Percentiles rank a stretch among this genome's conserved stretches.
Evolutionary conservation across 1,284 basidiomycete species (phyloP).

Genomic region (Heterobasidion irregulare): DNA sequence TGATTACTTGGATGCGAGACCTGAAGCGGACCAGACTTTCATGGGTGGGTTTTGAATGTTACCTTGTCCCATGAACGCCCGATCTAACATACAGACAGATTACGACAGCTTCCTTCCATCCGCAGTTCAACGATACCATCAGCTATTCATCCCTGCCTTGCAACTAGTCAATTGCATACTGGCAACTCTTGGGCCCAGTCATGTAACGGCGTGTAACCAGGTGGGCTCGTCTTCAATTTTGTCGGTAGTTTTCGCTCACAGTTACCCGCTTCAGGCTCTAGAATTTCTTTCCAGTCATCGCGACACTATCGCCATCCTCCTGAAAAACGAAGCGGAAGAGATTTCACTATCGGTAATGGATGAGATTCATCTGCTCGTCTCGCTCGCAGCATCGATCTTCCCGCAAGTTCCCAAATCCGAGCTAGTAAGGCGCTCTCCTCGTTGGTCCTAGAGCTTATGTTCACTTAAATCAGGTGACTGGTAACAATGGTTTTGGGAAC

Average conservation of each 20-base stretch:
- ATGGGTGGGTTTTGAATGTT: slow-evolving; percentile 47
- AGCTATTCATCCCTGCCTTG: slow-evolving; percentile 78
- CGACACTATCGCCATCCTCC: slow-evolving; percentile 71
- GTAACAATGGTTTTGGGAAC: slow-evolving; percentile 71
- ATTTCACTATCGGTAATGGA: slow-evolving; percentile 62
- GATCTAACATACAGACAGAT: slow-evolving; percentile 35
- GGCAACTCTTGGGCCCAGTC: slow-evolving; percentile 58
- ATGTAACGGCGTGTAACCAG: slow-evolving; percentile 59
- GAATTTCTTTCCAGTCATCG: slow-evolving; percentile 74
- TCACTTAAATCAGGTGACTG: slow-evolving; percentile 34
- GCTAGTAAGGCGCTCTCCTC: slow-evolving; percentile 40
- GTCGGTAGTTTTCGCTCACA: not conserved
- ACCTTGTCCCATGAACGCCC: not conserved
- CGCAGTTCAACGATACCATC: slow-evolving; percentile 82
- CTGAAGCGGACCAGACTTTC: slow-evolving; percentile 75
- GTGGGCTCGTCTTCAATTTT: slow-evolving; percentile 23
- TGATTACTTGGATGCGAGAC: slow-evolving; percentile 79
- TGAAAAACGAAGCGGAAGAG: slow-evolving; percentile 64
- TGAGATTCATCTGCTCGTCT: slow-evolving; percentile 71
- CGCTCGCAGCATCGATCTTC: slow-evolving; percentile 58
- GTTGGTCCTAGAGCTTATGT: not conserved
- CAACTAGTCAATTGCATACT: slow-evolving; percentile 72
- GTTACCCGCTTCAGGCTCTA: slow-evolving; percentile 39
- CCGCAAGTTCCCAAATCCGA: slow-evolving; percentile 70
- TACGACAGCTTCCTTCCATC: slow-evolving; percentile 83